phyloP scores from a whole-genome alignment of 345 rosid genomes.

The Gossypium raimondii region DNA sequence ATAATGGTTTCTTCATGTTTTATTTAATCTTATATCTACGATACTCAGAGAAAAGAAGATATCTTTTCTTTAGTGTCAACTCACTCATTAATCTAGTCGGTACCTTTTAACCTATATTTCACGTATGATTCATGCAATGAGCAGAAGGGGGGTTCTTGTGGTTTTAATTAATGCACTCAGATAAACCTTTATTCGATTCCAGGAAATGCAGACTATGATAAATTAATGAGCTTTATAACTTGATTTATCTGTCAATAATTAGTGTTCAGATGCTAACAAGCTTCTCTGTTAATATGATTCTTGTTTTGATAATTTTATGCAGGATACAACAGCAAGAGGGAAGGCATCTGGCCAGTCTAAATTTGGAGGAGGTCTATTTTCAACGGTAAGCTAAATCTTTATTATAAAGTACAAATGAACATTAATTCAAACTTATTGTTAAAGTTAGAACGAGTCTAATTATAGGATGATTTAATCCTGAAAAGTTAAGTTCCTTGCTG shows the following conservation, averaged over 20 bases:
- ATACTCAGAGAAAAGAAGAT: not conserved
- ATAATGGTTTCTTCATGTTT: not conserved
- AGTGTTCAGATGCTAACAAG: not conserved
- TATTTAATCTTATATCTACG: not conserved
- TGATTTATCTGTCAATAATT: not conserved
- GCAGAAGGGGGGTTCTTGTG: not conserved
- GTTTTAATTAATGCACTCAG: not conserved
- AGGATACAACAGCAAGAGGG: constrained; percentile 50
- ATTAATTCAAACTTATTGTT: too few species aligned
- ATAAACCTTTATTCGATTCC: too few species aligned
- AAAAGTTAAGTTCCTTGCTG: not conserved
- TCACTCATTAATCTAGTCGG: not conserved
- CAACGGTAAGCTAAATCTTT: constrained; percentile 36
- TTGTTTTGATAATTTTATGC: constrained; percentile 5
- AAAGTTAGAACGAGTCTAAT: not conserved
- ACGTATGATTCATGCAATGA: not conserved
- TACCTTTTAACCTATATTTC: not conserved
- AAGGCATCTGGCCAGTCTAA: constrained; percentile 38
- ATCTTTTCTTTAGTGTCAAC: not conserved
- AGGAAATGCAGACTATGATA: not conserved
- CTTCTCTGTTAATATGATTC: not conserved
- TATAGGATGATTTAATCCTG: not conserved
- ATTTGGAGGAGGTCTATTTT: constrained; percentile 47
- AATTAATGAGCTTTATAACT: not conserved
- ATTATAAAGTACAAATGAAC: not conserved